A percentile compares a stretch with the other conserved stretches of the same genome.
Conservation (phyloP, 208 protist genomes). For the Trypanosoma rangeli region DNA sequence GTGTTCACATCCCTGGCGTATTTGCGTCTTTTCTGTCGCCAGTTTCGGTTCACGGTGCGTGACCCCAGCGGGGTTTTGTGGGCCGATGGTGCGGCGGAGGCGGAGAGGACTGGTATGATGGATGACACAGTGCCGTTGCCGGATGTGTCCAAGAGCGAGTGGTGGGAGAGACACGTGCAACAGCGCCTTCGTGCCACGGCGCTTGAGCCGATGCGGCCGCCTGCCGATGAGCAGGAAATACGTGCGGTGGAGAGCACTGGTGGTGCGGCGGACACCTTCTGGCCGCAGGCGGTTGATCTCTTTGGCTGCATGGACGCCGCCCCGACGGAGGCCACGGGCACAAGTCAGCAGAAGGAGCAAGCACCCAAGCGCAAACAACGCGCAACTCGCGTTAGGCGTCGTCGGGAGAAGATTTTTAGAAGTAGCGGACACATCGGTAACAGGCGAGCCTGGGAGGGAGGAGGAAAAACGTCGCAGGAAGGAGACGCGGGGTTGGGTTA, state of each 20-base stretch:
- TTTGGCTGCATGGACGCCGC: constrained; percentile 27
- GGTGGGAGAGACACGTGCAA: constrained; percentile 41
- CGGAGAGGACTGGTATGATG: background rate
- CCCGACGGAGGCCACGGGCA: background rate
- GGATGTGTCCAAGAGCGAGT: constrained; percentile 46
- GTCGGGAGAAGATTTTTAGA: background rate
- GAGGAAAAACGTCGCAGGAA: constrained; percentile 5
- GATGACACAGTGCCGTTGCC: constrained; percentile 30
- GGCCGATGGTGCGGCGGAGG: constrained; percentile 44
- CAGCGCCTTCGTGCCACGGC: constrained; percentile 15
- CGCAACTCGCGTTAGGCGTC: background rate
- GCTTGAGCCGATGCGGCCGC: constrained; percentile 1
- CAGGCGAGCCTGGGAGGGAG: constrained; percentile 12
- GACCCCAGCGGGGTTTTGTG: constrained; percentile 82
- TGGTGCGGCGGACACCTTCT: background rate
- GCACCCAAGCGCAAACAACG: background rate
- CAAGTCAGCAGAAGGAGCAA: background rate
- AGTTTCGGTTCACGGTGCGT: constrained; percentile 64
- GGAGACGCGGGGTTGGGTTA: background rate
- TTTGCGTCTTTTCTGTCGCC: constrained; percentile 68
- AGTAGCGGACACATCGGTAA: background rate
- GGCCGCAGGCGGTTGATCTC: constrained; percentile 22
- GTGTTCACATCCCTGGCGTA: constrained; percentile 85
- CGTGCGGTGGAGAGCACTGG: background rate
- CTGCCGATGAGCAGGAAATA: constrained; percentile 8